Base-by-base conservation (phyloP, 768 basidiomycete species). In the Obba rivulosa region DNA sequence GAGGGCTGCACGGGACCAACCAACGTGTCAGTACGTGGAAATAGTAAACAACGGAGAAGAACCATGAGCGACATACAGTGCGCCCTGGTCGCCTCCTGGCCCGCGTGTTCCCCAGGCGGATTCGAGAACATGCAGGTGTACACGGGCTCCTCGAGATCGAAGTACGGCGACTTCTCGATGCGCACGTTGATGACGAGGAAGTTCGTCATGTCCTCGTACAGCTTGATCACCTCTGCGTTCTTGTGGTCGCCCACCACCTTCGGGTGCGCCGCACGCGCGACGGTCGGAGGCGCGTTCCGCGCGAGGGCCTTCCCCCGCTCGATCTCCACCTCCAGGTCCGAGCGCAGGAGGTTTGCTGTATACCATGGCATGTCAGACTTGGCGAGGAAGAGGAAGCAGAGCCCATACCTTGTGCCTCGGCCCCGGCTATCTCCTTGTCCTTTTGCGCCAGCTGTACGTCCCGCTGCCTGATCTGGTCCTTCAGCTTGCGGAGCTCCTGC, bases 141-240 rank as follows among this genome's bases (percentile, higher is more conserved):
- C 13, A 70, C 64, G 68, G 80, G 75, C 48, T 89, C 80, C 16
- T 88, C 84, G 8, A 74, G 56, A 31, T 74, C 69, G 28, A 74
- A 63, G 45, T 69, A 67, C 44, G 66, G 64, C 22, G 63, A 65
- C 34, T 55, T 60, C 48, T 71, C 73, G 45, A 73, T 63, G 58
- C 81, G 83, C 62, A 89, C 74, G 44, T 72, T 77, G 3, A 78
- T 71, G 20, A 94, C 75, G 34, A 89, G 72, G 20, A 94, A 68
- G 57, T 92, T 89, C 1, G 89, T 91, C 54, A 91, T 65, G 58
- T 93, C 90, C 63, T 93, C 90, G 62, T 95, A 95, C 52, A 94
- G 78, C 43, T 73, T 73, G 56, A 92, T 74, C 37, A 84, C 75
- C 58, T 75, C 70, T 3, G 70, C 67, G 54, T 79, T 75, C 60